Base-by-base conservation (phyloP, 2,329 filamentous ascomycete species). In the Beauveria medogensis region DNA sequence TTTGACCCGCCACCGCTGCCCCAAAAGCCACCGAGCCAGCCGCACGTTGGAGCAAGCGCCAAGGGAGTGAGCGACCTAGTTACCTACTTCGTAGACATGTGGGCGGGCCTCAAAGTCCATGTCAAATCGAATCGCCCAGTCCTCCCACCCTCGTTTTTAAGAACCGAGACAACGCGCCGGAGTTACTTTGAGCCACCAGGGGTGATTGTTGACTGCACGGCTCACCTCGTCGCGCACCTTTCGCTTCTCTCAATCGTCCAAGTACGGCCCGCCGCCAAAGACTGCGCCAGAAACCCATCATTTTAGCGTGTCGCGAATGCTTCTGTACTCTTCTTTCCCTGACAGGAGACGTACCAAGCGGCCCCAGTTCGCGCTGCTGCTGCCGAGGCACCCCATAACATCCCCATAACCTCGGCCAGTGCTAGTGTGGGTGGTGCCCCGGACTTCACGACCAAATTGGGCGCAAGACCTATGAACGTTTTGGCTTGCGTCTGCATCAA, bases 331-430 rank as follows among this genome's bases (percentile, higher is more conserved):
- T 6, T 18, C 7, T 43, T 40, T n/a, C 10, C 7, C 30, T 28
- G 37, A 43, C 37, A 18, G n/a, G 2, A 9, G n/a, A 41, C 37
- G 28, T 20, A 34, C 20, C 41, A 44, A 58, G 55, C 34, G 30
- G 20, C 46, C 46, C 46, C 46, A 51, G 46, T 52, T 9, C 47
- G 47, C 26, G n/a, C 14, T 46, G 30, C 47, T 56, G 54, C 56
- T 59, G 47, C 56, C 56, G 47, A 51, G 56, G 56, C 56, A 52
- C 56, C 56, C 56, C 56, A 30, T 55, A 43, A 26, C 55, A 34
- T 57, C 54, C 54, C 54, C 54, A 41, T 58, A 46, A 58, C 57
- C 57, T 59, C 57, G 57, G 57, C 50, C 57, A 54, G 57, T 47
- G 57, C 50, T 51, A 47, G 48, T 54, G 50, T 26, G 56, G 40